phyloP scores from a whole-genome alignment of 495 filamentous ascomycete genomes.

The Podospora didyma region DNA sequence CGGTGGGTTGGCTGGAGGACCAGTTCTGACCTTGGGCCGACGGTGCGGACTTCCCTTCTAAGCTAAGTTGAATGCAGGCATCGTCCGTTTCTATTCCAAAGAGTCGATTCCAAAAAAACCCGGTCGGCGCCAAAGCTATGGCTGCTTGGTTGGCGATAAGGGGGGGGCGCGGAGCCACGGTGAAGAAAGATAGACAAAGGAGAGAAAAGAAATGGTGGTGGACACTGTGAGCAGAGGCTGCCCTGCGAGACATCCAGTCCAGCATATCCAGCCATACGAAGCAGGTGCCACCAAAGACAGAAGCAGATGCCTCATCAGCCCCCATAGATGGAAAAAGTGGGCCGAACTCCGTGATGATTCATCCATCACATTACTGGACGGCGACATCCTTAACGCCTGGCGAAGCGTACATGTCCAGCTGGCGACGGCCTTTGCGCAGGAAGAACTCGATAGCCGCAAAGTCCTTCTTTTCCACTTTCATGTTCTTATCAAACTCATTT shows the following conservation, averaged over 20 bases:
- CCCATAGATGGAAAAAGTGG: too few relatives aligned
- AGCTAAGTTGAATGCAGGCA: constrained; percentile 46
- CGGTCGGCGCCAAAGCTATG: not conserved
- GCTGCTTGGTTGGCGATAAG: constrained; percentile 8
- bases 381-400: constrained; percentile 82
- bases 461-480: constrained; percentile 75
- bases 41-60: constrained; percentile 45
- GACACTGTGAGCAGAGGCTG: too few relatives aligned
- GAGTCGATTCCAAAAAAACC: constrained; percentile 16
- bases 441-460: constrained; percentile 87
- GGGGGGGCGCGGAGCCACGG: not conserved
- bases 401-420: constrained; percentile 79
- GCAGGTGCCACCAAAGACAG: too few relatives aligned
- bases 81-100: constrained; percentile 40
- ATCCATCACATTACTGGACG: constrained; percentile 27
- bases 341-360: too few relatives aligned
- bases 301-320: too few relatives aligned
- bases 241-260: too few relatives aligned
- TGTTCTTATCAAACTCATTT: constrained; percentile 70
- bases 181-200: too few relatives aligned
- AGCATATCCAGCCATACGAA: too few relatives aligned
- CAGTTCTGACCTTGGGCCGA: constrained; percentile 34
- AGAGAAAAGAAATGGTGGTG: too few relatives aligned
- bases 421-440: constrained; percentile 75
- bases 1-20: constrained; percentile 14